A percentile compares a stretch with the other conserved stretches of the same genome.
These are phyloP conservation scores for Fusarium devonianum DNA, from an alignment of 2,329 filamentous ascomycete genomes.

Conservation along the genomic window DNA sequence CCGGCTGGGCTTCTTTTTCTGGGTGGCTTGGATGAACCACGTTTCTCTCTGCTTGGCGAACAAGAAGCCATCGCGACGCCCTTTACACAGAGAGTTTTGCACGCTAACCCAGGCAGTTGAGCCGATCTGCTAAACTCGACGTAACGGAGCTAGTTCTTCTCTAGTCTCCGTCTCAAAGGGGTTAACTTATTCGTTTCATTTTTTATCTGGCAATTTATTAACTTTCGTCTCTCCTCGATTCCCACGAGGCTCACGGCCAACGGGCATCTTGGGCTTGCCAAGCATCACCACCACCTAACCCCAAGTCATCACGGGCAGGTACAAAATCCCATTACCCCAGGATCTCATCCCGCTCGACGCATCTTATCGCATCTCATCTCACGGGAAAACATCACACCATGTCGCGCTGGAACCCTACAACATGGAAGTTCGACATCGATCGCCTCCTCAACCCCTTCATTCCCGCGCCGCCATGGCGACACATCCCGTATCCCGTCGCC, in stretches of 20 bases:
- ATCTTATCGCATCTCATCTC: constrained; percentile 1
- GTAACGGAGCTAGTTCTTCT: neutral
- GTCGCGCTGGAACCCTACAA: constrained; percentile 26
- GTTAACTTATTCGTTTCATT: neutral
- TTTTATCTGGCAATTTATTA: too few relatives aligned
- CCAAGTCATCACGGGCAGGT: neutral
- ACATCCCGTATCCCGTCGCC: constrained; percentile 70
- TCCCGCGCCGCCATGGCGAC: constrained; percentile 68
- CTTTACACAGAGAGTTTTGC: too few relatives aligned
- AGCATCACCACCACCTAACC: constrained; percentile 1
- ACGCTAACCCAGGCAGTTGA: too few relatives aligned
- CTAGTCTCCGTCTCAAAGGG: neutral
- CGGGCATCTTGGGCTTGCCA: too few relatives aligned
- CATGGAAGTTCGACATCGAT: constrained; percentile 77
- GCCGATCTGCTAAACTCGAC: constrained; percentile 7
- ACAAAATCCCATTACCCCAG: too few relatives aligned
- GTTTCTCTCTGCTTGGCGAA: too few relatives aligned
- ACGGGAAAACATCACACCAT: neutral
- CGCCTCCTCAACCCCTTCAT: constrained; percentile 74
- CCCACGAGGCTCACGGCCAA: too few relatives aligned
- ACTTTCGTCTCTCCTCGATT: too few relatives aligned
- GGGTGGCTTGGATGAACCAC: neutral
- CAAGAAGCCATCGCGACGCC: too few relatives aligned
- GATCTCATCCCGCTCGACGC: constrained; percentile 3
- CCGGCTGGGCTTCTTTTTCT: neutral